Evolutionary conservation across 768 basidiomycete species (phyloP).

Genomic region (Naganishia friedmannii): DNA sequence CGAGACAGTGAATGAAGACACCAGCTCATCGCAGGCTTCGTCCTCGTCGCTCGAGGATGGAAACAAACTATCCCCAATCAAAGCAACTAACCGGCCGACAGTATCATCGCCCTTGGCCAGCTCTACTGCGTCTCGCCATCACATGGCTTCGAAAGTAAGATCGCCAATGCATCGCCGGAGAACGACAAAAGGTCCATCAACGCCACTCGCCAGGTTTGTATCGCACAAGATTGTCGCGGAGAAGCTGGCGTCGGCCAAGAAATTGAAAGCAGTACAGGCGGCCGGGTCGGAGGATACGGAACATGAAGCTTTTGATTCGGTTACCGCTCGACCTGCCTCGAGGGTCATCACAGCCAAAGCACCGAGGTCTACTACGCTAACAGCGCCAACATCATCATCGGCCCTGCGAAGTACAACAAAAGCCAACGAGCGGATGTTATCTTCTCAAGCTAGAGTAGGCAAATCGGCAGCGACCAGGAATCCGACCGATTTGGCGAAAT

Average conservation of each 20-base stretch:
- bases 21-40: not conserved
- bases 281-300: not conserved
- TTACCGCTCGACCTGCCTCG: not conserved
- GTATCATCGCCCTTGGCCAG: conserved; percentile 28
- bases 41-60: no score
- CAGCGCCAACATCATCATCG: conserved; percentile 18
- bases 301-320: not conserved
- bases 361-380: conserved; percentile 2
- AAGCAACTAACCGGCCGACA: conserved; percentile 9
- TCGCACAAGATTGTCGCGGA: conserved; percentile 31
- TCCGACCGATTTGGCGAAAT: not conserved
- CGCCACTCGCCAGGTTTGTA: conserved; percentile 29
- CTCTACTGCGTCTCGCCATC: conserved; percentile 9
- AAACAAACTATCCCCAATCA: not conserved
- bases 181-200: conserved; percentile 26
- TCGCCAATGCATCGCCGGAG: conserved; percentile 16
- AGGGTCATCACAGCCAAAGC: not conserved
- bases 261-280: conserved; percentile 5
- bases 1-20: not conserved
- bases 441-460: not conserved
- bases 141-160: not conserved
- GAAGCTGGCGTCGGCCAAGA: conserved; percentile 30
- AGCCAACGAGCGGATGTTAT: conserved; percentile 1
- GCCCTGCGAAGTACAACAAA: conserved; percentile 15
- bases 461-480: not conserved